Evolutionary conservation across 2,329 filamentous ascomycete species (phyloP), one percentile per base, ranked within the genome.

Genomic region (Curvularia verruculosa): DNA sequence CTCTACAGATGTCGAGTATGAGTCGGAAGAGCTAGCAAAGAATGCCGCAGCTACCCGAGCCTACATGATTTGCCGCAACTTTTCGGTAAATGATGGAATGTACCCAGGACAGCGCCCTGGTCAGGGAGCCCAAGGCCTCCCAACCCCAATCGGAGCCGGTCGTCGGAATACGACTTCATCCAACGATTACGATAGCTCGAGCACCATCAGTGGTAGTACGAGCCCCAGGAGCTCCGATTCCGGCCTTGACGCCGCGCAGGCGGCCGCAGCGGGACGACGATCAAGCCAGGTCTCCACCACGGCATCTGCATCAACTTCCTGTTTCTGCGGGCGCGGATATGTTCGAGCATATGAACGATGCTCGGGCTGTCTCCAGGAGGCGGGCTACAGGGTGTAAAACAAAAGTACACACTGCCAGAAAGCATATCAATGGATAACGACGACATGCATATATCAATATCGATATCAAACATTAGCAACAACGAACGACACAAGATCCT

Each of bases 11-110:
- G 85, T 90, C 36, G 85, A 89, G 63, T 96, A 95, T 80, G 87
- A 90, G 75, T 90, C 89, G 61, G 90, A 94, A 75, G 82, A 85
- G 47, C 83, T 96, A 64, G 94, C 94, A 45, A 91, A 92, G 73
- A 93, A 98, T 77, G 95, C 94, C 70, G 94, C 94, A 24, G 94
- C 94, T 59, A 96, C 96, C 86, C 90, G 92, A 61, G 94, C 94
- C 56, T 98, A 96, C 79, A 94, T 96, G 87, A 95, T 97, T 66
- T 97, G 94, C 83, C 89, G 92, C 64, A 96, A 96, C 83, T 97
- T 97, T 80, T 96, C 92, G 54, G 91, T 96, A 77, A 97, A 96
- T 75, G 92, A 96, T 70, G 94, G 94, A 75, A 96, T 96, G 92
- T 86, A 85, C 63, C 86, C 80, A 72, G 72, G 83, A 66, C 69